Conservation (phyloP, 2,329 filamentous ascomycete species). For the Malbranchea zuffiana region DNA sequence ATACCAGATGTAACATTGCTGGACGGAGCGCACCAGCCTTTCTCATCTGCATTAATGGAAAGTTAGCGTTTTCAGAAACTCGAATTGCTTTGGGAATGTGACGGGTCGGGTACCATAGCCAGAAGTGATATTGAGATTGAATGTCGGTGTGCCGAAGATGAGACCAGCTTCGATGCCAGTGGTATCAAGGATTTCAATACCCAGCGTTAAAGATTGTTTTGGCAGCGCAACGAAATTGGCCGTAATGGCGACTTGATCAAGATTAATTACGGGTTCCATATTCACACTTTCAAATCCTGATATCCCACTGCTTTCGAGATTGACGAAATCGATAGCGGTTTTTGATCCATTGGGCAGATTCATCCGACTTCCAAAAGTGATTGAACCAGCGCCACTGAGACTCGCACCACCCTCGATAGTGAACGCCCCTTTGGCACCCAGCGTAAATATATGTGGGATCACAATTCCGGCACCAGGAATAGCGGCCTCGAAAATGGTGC, state of each 20-base stretch:
- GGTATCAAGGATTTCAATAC: conserved; percentile 17
- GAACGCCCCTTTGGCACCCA: conserved; percentile 19
- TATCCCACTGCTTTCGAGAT: conserved; percentile 15
- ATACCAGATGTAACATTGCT: conserved; percentile 12
- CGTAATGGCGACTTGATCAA: conserved; percentile 17
- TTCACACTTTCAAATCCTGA: conserved; percentile 18
- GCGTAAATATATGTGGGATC: conserved; percentile 17
- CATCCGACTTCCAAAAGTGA: conserved; percentile 17
- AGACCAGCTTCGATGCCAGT: conserved; percentile 8
- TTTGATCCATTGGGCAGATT: conserved; percentile 18
- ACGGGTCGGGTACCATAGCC: conserved; percentile 12
- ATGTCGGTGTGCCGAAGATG: conserved; percentile 5
- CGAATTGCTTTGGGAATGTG: too few relatives aligned
- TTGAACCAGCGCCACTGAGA: conserved; percentile 15
- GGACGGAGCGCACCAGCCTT: conserved; percentile 11
- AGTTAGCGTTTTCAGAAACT: too few relatives aligned
- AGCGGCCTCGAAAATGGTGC: conserved; percentile 12
- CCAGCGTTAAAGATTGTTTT: conserved; percentile 19
- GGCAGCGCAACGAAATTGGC: conserved; percentile 17
- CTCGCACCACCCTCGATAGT: conserved; percentile 15
- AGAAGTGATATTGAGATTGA: conserved; percentile 9
- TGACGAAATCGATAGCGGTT: conserved; percentile 16
- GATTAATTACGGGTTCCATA: conserved; percentile 18
- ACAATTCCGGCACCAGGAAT: conserved; percentile 19
- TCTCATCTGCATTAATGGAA: conserved; percentile 8